These are phyloP conservation scores for Hibiscus syriacus DNA, from an alignment of 345 rosid species.

Conservation along the genomic window DNA sequence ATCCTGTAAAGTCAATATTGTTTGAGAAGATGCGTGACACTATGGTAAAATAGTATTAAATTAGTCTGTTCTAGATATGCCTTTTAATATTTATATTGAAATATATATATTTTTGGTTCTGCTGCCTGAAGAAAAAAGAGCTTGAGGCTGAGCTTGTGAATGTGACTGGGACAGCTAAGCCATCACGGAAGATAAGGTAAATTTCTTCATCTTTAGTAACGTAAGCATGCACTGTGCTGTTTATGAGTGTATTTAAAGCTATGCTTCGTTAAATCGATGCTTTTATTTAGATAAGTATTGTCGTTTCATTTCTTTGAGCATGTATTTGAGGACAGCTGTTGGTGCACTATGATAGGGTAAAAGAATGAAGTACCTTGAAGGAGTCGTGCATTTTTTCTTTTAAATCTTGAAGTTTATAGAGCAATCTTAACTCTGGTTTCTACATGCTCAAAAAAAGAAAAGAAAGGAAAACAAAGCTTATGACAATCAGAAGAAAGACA, in stretches of 20 bases:
- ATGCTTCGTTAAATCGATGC: not conserved
- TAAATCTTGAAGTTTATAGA: not conserved
- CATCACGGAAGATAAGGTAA: slow-evolving; percentile 88
- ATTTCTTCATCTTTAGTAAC: slow-evolving; percentile 7
- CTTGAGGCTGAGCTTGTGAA: slow-evolving; percentile 97
- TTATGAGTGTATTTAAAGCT: not conserved
- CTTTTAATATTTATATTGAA: slow-evolving; percentile 11
- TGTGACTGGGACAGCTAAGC: slow-evolving; percentile 69
- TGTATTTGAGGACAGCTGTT: not conserved
- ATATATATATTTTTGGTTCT: slow-evolving; percentile 10
- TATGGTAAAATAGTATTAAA: slow-evolving; percentile 50
- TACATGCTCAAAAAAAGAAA: no score
- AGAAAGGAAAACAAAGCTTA: not conserved
- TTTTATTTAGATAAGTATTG: not conserved
- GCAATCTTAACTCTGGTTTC: not conserved
- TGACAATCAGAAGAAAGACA: no score
- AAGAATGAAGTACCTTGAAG: not conserved
- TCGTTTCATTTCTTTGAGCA: not conserved
- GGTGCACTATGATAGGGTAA: not conserved
- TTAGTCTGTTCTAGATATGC: not conserved
- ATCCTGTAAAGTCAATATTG: slow-evolving; percentile 88
- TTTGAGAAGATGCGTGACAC: slow-evolving; percentile 99
- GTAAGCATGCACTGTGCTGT: not conserved
- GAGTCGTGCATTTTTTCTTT: not conserved
- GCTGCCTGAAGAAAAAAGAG: slow-evolving; percentile 79